Base-by-base conservation (phyloP, 2,329 filamentous ascomycete genomes). In the Calonectria hongkongensis region DNA sequence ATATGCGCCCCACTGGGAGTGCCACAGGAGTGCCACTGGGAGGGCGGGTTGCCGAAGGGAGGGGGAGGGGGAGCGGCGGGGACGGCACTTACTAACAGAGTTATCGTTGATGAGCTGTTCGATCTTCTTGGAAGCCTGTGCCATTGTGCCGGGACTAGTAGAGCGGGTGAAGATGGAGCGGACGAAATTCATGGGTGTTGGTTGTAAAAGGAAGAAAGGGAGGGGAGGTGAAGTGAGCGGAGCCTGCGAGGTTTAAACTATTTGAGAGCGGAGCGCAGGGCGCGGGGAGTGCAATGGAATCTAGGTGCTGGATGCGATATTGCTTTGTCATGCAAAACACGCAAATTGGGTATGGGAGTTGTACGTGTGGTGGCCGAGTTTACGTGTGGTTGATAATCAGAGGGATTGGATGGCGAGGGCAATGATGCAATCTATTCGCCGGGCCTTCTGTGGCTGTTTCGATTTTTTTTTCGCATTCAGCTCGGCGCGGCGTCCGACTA, bases 81-180 rank as follows among this genome's bases (percentile, higher is more conserved):
- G 54, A 47, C 41, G 41, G 43, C 69, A 82, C 92, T 68, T 88
- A 95, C 93, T 93, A 85, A 98, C 95, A 80, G 92, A 87, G 87
- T 98, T 97, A 82, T 96, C 92, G 86, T 97, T 92, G 85, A 98
- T 98, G 87, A 98, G 92, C 82, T 88, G 85, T 86, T 98, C 92
- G 74, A 94, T 94, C 86, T 97, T 97, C 76, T 90, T 89, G 87
- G 94, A 95, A 82, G 95, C 94, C 83, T 94, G 91, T 82, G 94
- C 92, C 94, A 98, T 97, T 81, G 87, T 90, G 86, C 90, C 88
- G 79, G 93, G 88, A 84, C 89, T 87, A 83, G 87, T 83, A 67
- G 88, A 84, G 80, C 88, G 87, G 84, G 88, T 85, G 80, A 98
- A 97, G 83, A 97, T 89, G 83, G 91, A 89, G 82, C 92, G 90